Conservation (phyloP, 257 asterid species). For the Solanum boliviense region DNA sequence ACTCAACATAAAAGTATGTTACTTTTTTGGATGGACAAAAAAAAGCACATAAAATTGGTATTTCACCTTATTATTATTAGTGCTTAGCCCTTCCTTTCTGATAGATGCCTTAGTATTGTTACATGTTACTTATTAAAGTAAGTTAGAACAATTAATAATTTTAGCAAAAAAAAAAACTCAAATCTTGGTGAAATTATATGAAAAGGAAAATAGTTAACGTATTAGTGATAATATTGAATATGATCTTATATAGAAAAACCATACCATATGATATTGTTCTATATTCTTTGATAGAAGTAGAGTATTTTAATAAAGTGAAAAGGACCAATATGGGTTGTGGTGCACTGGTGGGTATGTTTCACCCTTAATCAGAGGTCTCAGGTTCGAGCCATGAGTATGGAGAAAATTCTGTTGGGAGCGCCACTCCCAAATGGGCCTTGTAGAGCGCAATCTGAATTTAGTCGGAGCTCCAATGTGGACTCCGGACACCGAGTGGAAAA, state of each 20-base stretch:
- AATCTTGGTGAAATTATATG: neutral
- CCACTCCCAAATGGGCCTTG: too few species aligned
- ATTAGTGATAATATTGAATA: neutral
- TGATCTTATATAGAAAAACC: neutral
- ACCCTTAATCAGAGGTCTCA: too few species aligned
- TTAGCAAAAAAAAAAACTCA: neutral
- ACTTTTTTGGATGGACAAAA: too few species aligned
- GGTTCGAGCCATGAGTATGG: too few species aligned
- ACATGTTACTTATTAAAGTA: neutral
- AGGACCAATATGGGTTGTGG: neutral
- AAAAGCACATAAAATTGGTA: neutral
- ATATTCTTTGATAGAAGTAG: neutral
- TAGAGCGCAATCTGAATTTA: too few species aligned
- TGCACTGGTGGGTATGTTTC: too few species aligned
- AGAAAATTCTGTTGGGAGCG: too few species aligned
- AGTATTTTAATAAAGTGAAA: neutral
- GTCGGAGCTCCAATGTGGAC: too few species aligned
- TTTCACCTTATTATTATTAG: neutral
- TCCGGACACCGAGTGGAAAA: too few species aligned
- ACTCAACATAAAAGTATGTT: too few species aligned
- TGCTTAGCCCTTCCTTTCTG: neutral
- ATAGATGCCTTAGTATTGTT: neutral
- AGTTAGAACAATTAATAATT: neutral
- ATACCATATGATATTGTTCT: neutral
- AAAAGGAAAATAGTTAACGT: neutral